These are phyloP conservation scores for Mortierella hygrophila DNA, from an alignment of 192 early-diverging fungal genomes.

Conservation along the genomic window DNA sequence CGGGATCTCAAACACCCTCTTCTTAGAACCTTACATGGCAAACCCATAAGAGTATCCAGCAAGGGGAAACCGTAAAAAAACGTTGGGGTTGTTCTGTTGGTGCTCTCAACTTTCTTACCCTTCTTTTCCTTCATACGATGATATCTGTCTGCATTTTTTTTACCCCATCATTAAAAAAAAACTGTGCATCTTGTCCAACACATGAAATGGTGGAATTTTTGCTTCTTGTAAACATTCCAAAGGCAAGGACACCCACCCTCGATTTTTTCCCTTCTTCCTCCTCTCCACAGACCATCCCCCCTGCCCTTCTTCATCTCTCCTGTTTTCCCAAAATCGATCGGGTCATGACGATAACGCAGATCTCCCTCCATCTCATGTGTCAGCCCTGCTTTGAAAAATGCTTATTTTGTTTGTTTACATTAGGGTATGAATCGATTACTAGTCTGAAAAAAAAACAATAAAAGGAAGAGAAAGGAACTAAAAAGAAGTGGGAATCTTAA, in stretches of 20 bases:
- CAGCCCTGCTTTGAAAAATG: not conserved
- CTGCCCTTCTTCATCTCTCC: not conserved
- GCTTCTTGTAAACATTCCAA: not conserved
- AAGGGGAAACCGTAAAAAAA: not conserved
- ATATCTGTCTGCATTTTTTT: not conserved
- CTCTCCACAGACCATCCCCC: not conserved
- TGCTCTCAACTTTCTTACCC: not conserved
- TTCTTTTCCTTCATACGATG: not conserved
- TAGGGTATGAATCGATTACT: not conserved
- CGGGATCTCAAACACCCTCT: not conserved
- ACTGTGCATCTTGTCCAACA: not conserved
- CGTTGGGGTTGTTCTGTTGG: slow-evolving; percentile 1
- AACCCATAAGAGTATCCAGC: not conserved
- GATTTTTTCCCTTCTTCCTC: not conserved
- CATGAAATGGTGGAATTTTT: not conserved
- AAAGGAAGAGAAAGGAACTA: not conserved
- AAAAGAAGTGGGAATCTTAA: not conserved
- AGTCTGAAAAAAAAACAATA: slow-evolving; percentile 2
- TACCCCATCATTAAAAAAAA: not conserved
- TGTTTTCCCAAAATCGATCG: not conserved
- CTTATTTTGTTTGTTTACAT: not conserved
- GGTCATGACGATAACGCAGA: not conserved
- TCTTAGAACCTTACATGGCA: not conserved
- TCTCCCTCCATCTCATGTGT: not conserved
- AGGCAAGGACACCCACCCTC: not conserved